Evolutionary conservation across 257 asterid genomes (phyloP), one percentile per base, ranked within the genome.

Genomic region (Penstemon davidsonii): DNA sequence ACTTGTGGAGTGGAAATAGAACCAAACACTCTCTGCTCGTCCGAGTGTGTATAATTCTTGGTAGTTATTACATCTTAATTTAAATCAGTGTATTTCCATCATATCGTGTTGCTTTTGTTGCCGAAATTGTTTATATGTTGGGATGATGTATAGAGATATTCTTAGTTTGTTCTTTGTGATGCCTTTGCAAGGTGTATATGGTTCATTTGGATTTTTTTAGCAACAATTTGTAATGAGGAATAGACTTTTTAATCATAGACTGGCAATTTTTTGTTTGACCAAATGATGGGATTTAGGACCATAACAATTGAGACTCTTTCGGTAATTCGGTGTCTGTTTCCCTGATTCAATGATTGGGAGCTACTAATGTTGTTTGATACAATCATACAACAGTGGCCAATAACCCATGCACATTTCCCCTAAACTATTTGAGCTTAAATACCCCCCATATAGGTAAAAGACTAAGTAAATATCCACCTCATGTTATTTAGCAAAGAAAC

Each of bases 181-280:
- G 33, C 66, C 59, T 41, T 46, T 56, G 13, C 37, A 61, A 71
- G 45, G 33, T 49, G 57, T 40, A 50, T 25, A 54, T 63, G 45
- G 62, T 36, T 47, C 70, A 37, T 62, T 8, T 43, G 25, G 61
- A 40, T 7, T 3, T 44, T 51, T 62, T 67, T 55, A 43, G 13
- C 63, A 58, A 43, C 11, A 15, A 64, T 58, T 52, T 43, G 18
- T 39, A 55, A 55, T 54, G 67, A 49, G 44, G 79, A 66, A 64
- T 73, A 60, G 73, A 71, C 70, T 59, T 45, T 15, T 70, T 47
- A 62, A 70, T 36, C 38, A 38, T 46, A 57, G 70, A 11, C 5
- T 69, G 69, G 64, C 54, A 50, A 59, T 60, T 70, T 68, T 8
- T 55, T 55, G 74, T 62, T 79, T 70, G 80, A 73, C 80, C 67